A percentile compares a stretch with the other conserved stretches of the same genome.
phyloP scores from a whole-genome alignment of 495 filamentous ascomycete genomes.

The Tuber melanosporum region DNA sequence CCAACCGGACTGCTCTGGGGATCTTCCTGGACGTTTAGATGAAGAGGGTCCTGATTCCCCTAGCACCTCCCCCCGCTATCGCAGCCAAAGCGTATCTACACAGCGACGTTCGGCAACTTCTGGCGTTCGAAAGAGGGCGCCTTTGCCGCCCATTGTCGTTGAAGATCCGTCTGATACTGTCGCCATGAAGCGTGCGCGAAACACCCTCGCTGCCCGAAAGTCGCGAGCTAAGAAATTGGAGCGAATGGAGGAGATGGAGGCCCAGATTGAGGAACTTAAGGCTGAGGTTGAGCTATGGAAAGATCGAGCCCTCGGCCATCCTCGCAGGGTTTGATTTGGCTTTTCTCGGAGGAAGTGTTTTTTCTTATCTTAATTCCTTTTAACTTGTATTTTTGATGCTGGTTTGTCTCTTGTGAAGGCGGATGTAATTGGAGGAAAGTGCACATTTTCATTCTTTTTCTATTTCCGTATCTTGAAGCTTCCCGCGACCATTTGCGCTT shows the following conservation, averaged over 20 bases:
- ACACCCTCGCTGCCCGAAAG: conserved; percentile 91
- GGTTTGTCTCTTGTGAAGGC: not conserved
- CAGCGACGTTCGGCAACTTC: conserved; percentile 60
- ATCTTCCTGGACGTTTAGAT: conserved; percentile 39
- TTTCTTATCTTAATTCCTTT: not conserved
- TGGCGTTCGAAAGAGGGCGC: conserved; percentile 71
- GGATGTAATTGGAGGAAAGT: not conserved
- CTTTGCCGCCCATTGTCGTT: conserved; percentile 69
- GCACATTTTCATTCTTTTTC: not conserved
- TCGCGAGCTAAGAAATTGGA: conserved; percentile 77
- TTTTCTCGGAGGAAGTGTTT: conserved; percentile 17
- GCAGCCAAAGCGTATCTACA: conserved; percentile 48
- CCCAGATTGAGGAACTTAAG: conserved; percentile 50
- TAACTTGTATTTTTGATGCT: conserved; percentile 3
- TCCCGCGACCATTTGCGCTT: not conserved
- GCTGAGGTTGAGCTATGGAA: conserved; percentile 51
- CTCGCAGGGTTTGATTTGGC: conserved; percentile 12
- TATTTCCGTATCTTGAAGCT: not conserved
- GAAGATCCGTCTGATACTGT: conserved; percentile 64
- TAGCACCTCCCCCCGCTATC: conserved; percentile 45
- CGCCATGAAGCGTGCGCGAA: conserved; percentile 87
- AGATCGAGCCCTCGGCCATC: conserved; percentile 20
- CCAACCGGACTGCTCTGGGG: conserved; percentile 41
- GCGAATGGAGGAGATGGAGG: conserved; percentile 58
- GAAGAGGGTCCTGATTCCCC: conserved; percentile 44